Evolutionary conservation across 306 rosid species (phyloP).

Genomic region (Dalbergia cultrata): DNA sequence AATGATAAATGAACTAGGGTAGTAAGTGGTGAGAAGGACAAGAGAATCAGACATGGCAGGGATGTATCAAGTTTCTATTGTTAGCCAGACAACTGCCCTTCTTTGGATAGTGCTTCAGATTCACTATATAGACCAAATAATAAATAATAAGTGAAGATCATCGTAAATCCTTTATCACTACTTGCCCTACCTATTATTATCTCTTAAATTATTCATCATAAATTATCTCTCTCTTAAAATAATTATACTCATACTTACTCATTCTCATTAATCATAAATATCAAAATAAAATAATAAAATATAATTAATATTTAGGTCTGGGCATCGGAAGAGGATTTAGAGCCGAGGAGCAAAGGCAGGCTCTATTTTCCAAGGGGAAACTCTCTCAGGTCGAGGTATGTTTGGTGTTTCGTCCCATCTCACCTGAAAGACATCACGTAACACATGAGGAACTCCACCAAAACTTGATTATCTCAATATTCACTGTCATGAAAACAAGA

Average conservation of each 20-base stretch:
- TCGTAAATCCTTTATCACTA: background rate
- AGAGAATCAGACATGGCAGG: background rate
- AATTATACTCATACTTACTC: too few relatives aligned
- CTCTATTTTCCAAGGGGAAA: conserved; percentile 96
- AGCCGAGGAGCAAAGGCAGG: conserved; percentile 92
- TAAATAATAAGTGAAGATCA: conserved; percentile 17
- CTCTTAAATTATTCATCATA: too few relatives aligned
- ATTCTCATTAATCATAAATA: too few relatives aligned
- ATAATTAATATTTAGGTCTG: conserved; percentile 80
- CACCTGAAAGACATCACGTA: conserved; percentile 64
- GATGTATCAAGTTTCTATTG: conserved; percentile 19
- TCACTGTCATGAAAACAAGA: conserved; percentile 13
- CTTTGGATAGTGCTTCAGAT: conserved; percentile 8
- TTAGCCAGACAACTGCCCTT: conserved; percentile 8
- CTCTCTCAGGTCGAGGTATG: conserved; percentile 93
- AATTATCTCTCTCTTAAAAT: too few relatives aligned
- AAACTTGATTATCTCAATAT: conserved; percentile 23
- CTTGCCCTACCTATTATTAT: conserved; percentile 9
- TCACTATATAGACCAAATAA: background rate
- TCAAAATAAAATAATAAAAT: too few relatives aligned
- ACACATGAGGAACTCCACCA: conserved; percentile 18
- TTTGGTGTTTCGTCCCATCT: conserved; percentile 97
- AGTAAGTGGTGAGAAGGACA: background rate
- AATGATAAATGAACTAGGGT: background rate
- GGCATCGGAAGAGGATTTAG: conserved; percentile 80